Evolutionary conservation across 768 basidiomycete species (phyloP).

Genomic region (Lactarius sp.): DNA sequence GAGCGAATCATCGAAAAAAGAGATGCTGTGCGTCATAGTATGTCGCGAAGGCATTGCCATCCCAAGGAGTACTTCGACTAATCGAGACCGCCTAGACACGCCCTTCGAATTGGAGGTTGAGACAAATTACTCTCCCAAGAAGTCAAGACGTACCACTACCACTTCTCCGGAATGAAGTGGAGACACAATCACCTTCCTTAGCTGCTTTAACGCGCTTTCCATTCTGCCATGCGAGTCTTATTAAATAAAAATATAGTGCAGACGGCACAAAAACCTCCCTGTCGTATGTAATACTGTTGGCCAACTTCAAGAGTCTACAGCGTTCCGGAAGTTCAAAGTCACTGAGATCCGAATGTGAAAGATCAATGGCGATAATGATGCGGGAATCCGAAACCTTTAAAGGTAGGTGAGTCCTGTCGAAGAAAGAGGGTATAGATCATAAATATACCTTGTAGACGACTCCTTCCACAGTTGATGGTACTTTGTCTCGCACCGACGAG

Average conservation of each 20-base stretch:
- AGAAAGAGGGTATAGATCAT: background rate
- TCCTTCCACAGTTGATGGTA: conserved; percentile 51
- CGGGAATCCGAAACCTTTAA: conserved; percentile 73
- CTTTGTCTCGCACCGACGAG: conserved; percentile 29
- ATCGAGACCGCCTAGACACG: conserved; percentile 37
- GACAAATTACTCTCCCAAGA: background rate
- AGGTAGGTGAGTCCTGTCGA: background rate
- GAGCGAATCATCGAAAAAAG: conserved; percentile 69
- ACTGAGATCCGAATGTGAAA: conserved; percentile 51
- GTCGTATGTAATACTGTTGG: conserved; percentile 90
- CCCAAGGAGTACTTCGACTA: conserved; percentile 70
- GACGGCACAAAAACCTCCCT: conserved; percentile 40
- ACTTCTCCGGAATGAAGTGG: conserved; percentile 15
- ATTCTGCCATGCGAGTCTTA: conserved; percentile 47
- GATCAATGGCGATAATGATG: conserved; percentile 75
- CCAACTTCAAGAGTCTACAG: conserved; percentile 81
- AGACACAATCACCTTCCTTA: conserved; percentile 44
- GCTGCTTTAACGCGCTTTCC: conserved; percentile 71
- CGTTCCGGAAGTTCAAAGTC: conserved; percentile 81
- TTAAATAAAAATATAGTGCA: background rate
- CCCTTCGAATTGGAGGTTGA: conserved; percentile 24
- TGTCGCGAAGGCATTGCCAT: conserved; percentile 45
- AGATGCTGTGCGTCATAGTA: conserved; percentile 38
- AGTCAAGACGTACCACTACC: conserved; percentile 12
- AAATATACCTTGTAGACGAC: conserved; percentile 74